These are phyloP conservation scores for Solanum bulbocastanum DNA, from an alignment of 257 asterid species.

Conservation along the genomic window DNA sequence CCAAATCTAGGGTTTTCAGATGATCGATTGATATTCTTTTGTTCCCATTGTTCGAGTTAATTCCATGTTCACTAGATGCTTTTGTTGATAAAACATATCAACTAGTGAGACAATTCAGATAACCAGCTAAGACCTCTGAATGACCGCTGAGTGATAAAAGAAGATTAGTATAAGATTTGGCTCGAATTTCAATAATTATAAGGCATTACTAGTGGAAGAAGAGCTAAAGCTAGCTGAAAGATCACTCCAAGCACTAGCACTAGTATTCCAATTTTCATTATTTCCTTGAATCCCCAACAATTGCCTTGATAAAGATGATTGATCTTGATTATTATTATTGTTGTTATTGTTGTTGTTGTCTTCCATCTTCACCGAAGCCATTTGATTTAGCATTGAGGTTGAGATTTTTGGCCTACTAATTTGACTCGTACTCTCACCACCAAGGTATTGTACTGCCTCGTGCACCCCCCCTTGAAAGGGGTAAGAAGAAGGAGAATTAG, in stretches of 20 bases:
- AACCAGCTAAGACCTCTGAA: neutral
- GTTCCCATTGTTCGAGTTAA: neutral
- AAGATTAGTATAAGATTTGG: neutral
- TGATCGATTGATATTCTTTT: neutral
- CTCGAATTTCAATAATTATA: conserved; percentile 6
- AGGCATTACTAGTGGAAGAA: conserved; percentile 56
- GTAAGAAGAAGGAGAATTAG: conserved; percentile 17
- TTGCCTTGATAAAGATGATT: conserved; percentile 38
- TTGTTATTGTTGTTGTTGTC: neutral
- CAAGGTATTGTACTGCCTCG: conserved; percentile 21
- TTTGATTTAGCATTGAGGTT: conserved; percentile 31
- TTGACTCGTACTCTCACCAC: conserved; percentile 7
- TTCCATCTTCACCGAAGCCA: conserved; percentile 62
- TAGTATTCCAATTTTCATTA: conserved; percentile 43
- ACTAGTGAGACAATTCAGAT: neutral
- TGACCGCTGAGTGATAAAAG: neutral
- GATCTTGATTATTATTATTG: conserved; percentile 17
- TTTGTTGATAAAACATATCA: neutral
- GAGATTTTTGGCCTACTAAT: conserved; percentile 33
- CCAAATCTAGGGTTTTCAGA: conserved; percentile 48
- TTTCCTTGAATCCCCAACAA: conserved; percentile 31
- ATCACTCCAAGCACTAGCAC: conserved; percentile 48
- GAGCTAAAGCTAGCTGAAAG: conserved; percentile 66
- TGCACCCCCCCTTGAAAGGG: conserved; percentile 31
- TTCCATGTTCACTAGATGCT: neutral